phyloP scores from a whole-genome alignment of 352 stramenopile species.

The Globisporangium cederbergense region DNA sequence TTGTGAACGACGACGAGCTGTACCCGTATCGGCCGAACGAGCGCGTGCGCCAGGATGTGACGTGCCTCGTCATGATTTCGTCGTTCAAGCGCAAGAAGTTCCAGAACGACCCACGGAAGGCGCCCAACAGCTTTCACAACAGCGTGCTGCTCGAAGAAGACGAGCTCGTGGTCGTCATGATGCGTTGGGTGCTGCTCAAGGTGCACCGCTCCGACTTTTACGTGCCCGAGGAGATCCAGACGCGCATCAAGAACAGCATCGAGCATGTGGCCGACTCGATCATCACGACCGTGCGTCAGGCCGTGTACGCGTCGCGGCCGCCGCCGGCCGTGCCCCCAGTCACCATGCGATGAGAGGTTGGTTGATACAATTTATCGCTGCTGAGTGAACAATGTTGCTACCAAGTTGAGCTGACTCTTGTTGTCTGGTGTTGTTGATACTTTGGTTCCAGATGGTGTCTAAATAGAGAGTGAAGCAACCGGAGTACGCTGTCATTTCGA shows the following conservation, averaged over 20 bases:
- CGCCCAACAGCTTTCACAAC: constrained; percentile 4
- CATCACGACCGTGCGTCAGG: constrained; percentile 10
- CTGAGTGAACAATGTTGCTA: not conserved
- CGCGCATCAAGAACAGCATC: constrained; percentile 9
- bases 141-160: constrained; percentile 2
- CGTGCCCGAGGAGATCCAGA: constrained; percentile 11
- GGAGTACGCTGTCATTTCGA: too few species aligned
- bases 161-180: constrained; percentile 19
- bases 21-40: constrained; percentile 17
- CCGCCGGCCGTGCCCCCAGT: not conserved
- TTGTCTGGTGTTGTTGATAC: not conserved
- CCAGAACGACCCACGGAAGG: not conserved
- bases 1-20: constrained; percentile 17
- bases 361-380: too few species aligned
- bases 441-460: not conserved
- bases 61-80: constrained; percentile 15
- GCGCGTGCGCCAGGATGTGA: constrained; percentile 19
- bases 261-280: constrained; percentile 17
- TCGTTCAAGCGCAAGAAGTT: constrained; percentile 12
- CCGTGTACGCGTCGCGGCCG: constrained; percentile 3
- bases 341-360: too few species aligned
- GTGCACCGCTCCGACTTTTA: constrained; percentile 9
- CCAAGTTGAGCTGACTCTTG: not conserved
- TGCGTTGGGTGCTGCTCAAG: constrained; percentile 17
- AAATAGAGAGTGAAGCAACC: too few species aligned